These are phyloP conservation scores for Camellia lanceoleosa DNA, from an alignment of 148 eudicot species.

Conservation along the genomic window DNA sequence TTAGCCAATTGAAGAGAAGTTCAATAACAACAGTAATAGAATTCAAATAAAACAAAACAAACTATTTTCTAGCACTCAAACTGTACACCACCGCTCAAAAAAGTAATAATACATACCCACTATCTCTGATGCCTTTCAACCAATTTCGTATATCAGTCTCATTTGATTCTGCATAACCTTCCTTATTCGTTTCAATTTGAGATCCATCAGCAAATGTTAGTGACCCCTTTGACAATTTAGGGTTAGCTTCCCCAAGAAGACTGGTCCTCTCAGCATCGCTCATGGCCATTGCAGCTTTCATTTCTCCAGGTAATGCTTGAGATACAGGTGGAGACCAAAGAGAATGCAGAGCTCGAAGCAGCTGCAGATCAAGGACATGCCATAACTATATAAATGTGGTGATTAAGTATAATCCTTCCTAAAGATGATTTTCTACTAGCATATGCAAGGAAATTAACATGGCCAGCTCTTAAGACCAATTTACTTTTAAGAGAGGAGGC, in stretches of 20 bases:
- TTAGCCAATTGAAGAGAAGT: slow-evolving; percentile 1
- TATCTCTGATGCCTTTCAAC: slow-evolving; percentile 91
- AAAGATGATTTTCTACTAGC: neutral
- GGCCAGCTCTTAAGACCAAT: neutral
- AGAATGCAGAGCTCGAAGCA: slow-evolving; percentile 92
- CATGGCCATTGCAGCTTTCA: slow-evolving; percentile 85
- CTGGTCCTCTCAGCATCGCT: slow-evolving; percentile 72
- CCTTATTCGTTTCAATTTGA: slow-evolving; percentile 56
- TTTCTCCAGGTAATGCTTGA: slow-evolving; percentile 76
- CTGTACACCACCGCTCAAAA: neutral
- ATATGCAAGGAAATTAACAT: slow-evolving; percentile 3
- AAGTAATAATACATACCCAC: slow-evolving; percentile 65
- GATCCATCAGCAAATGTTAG: slow-evolving; percentile 69
- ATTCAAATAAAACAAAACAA: neutral
- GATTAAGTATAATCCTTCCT: neutral
- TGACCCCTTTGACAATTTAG: slow-evolving; percentile 61
- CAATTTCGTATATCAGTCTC: slow-evolving; percentile 87
- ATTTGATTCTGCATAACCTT: slow-evolving; percentile 64
- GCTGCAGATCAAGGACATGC: slow-evolving; percentile 42
- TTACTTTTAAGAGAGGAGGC: slow-evolving; percentile 85
- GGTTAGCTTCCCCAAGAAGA: slow-evolving; percentile 83
- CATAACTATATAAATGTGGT: neutral
- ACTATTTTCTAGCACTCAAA: slow-evolving; percentile 9
- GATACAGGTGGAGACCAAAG: slow-evolving; percentile 86
- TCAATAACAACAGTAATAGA: neutral